Evolutionary conservation across 1,139 yeast species (phyloP).

Genomic region (Magnusiomyces tetraspermus): DNA sequence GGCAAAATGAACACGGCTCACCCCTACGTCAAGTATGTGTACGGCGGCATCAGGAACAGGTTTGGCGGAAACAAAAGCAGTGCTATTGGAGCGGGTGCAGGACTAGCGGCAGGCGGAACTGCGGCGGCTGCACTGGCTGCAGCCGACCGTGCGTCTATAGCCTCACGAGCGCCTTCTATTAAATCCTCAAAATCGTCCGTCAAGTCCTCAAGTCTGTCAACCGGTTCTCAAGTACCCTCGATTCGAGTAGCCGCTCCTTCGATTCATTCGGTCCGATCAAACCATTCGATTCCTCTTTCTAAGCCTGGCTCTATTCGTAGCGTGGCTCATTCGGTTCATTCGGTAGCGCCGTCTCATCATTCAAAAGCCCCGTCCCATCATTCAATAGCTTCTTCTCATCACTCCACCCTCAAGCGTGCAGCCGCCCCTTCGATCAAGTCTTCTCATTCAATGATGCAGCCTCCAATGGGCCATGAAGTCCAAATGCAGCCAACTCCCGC

Average conservation of each 20-base stretch:
- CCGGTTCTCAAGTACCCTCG: constrained; percentile 1
- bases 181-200: constrained; percentile 17
- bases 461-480: neutral
- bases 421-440: neutral
- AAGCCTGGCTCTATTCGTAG: constrained; percentile 4
- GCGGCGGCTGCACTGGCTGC: constrained; percentile 16
- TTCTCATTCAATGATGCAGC: neutral
- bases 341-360: neutral
- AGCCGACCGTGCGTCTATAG: constrained; percentile 17
- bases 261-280: constrained; percentile 2
- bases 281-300: constrained; percentile 1
- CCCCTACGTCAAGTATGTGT: constrained; percentile 40
- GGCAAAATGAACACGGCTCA: constrained; percentile 46
- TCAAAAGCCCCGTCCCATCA: neutral
- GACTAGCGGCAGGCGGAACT: constrained; percentile 22
- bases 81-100: constrained; percentile 21
- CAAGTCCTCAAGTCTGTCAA: constrained; percentile 8
- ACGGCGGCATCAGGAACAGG: constrained; percentile 36
- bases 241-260: constrained; percentile 2
- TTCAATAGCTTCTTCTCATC: neutral
- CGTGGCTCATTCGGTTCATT: neutral
- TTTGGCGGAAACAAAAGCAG: constrained; percentile 18
- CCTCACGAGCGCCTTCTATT: constrained; percentile 18
- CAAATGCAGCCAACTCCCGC: neutral
- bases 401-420: neutral